These are phyloP conservation scores for Alternaria sp. DNA, from an alignment of 2,329 filamentous ascomycete species.

Conservation along the genomic window DNA sequence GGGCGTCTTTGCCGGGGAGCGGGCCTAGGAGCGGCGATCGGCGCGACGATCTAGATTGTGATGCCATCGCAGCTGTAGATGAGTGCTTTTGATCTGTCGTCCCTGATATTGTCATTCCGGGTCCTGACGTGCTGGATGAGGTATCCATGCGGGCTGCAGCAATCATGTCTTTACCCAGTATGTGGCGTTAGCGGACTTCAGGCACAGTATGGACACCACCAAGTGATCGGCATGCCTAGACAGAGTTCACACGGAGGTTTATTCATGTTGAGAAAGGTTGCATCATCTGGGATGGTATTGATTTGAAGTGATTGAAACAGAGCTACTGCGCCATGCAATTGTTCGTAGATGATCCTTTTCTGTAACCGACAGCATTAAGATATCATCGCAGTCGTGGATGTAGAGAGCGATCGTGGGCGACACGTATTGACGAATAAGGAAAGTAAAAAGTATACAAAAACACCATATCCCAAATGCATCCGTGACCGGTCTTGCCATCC, in stretches of 20 bases:
- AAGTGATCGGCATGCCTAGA: not conserved
- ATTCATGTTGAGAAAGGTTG: not conserved
- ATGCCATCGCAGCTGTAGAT: not conserved
- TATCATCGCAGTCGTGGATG: conserved; percentile 24
- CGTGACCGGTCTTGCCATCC: conserved; percentile 2
- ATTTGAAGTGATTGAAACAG: not conserved
- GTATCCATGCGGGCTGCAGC: not conserved
- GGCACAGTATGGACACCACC: not conserved
- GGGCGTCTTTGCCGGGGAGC: not conserved
- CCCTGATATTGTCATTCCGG: not conserved
- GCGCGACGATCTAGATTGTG: conserved; percentile 1
- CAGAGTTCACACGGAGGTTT: not conserved
- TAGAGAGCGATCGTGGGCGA: conserved; percentile 1
- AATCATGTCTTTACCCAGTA: not conserved
- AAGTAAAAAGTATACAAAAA: conserved; percentile 10
- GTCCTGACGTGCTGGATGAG: not conserved
- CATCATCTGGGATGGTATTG: not conserved
- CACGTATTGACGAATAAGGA: conserved; percentile 5
- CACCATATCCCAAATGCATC: conserved; percentile 21
- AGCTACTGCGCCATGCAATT: conserved; percentile 8
- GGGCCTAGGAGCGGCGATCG: conserved; percentile 9
- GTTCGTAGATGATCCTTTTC: conserved; percentile 13
- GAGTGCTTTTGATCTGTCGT: not conserved
- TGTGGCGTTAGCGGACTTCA: not conserved
- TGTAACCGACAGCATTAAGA: conserved; percentile 17